Evolutionary conservation across 345 rosid genomes (phyloP).

Genomic region (Citrus medica): DNA sequence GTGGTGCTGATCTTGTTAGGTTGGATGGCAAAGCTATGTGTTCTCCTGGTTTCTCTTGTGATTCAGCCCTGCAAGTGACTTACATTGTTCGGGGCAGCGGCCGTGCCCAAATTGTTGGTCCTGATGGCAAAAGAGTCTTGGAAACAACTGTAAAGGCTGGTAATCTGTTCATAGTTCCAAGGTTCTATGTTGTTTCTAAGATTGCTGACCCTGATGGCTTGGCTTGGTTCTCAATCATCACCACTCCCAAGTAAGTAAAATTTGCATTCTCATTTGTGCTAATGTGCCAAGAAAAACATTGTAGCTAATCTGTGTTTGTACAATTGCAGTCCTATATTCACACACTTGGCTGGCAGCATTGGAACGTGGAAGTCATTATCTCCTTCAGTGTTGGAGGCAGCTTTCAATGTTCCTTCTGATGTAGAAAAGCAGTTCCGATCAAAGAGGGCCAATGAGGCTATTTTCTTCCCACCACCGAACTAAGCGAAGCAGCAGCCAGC

Average conservation of each 20-base stretch:
- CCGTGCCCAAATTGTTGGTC: slow-evolving; percentile 74
- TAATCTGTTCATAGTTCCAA: slow-evolving; percentile 70
- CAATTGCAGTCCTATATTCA: slow-evolving; percentile 73
- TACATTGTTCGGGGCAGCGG: slow-evolving; percentile 77
- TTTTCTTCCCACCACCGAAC: slow-evolving; percentile 83
- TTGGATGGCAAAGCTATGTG: slow-evolving; percentile 82
- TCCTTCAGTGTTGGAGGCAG: slow-evolving; percentile 70
- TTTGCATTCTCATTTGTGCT: neutral
- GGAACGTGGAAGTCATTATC: slow-evolving; percentile 79
- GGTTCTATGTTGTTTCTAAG: slow-evolving; percentile 86
- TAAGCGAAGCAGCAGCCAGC: slow-evolving; percentile 8
- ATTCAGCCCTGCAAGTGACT: slow-evolving; percentile 84
- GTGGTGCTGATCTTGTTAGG: slow-evolving; percentile 87
- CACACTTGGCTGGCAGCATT: slow-evolving; percentile 85
- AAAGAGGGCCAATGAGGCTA: slow-evolving; percentile 61
- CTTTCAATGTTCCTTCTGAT: slow-evolving; percentile 60
- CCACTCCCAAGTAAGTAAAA: slow-evolving; percentile 70
- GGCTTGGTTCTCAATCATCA: slow-evolving; percentile 90
- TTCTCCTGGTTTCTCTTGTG: slow-evolving; percentile 96
- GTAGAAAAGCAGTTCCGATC: slow-evolving; percentile 60
- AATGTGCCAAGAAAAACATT: neutral
- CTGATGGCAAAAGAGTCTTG: slow-evolving; percentile 66
- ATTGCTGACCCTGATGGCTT: slow-evolving; percentile 78
- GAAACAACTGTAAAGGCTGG: slow-evolving; percentile 76
- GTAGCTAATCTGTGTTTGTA: neutral